Percentiles rank a stretch among this genome's conserved stretches.
Conservation (phyloP, 495 filamentous ascomycete species). For the Xylaria venustula region DNA sequence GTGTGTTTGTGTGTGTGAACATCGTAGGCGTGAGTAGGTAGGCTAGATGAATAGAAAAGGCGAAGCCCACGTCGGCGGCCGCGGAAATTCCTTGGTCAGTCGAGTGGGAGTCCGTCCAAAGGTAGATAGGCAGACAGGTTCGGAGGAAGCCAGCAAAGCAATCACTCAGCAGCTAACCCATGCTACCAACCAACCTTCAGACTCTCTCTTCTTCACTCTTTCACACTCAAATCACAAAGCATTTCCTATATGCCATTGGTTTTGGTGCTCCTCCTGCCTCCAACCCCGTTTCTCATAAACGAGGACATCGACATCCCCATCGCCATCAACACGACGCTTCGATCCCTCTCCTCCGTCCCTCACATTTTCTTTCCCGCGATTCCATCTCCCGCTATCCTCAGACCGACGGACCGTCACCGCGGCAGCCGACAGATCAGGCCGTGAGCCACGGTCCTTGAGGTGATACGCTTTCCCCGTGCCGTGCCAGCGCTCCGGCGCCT, state of each 20-base stretch:
- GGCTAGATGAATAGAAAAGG: too few relatives aligned
- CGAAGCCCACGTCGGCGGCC: too few relatives aligned
- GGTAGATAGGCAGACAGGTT: too few relatives aligned
- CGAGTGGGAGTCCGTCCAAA: too few relatives aligned
- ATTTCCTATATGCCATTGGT: slow-evolving; percentile 14
- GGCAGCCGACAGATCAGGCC: not conserved
- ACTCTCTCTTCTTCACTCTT: too few relatives aligned
- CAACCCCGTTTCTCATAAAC: not conserved
- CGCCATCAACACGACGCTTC: not conserved
- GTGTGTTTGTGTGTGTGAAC: too few relatives aligned
- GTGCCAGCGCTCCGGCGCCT: slow-evolving; percentile 30
- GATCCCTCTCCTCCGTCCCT: not conserved
- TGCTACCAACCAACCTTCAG: too few relatives aligned
- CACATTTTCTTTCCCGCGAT: slow-evolving; percentile 9
- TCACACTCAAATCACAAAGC: too few relatives aligned
- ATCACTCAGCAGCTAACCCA: too few relatives aligned
- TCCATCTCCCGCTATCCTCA: not conserved
- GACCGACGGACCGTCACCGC: not conserved
- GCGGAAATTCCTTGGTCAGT: too few relatives aligned
- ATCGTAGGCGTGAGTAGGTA: too few relatives aligned
- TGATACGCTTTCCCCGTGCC: slow-evolving; percentile 14
- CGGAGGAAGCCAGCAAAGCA: too few relatives aligned
- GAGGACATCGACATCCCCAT: slow-evolving; percentile 1
- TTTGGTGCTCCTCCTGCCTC: not conserved
- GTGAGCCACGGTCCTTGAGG: slow-evolving; percentile 13